Evolutionary conservation across 768 basidiomycete species (phyloP).

Genomic region (Lentinula edodes): DNA sequence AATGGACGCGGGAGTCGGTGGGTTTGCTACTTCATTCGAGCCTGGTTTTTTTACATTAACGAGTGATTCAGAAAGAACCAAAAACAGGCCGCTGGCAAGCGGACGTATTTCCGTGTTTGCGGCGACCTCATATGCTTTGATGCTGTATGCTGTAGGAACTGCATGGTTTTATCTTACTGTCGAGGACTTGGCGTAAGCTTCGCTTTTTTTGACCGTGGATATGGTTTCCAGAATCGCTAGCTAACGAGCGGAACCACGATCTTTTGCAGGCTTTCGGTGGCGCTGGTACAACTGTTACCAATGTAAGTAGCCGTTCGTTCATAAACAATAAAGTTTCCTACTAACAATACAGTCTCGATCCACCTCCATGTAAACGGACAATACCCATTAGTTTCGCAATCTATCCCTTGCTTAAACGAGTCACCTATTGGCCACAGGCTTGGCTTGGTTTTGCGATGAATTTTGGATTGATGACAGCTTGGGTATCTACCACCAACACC

Average conservation of each 20-base stretch:
- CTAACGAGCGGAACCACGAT: neutral
- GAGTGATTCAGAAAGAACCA: constrained; percentile 36
- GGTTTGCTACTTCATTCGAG: constrained; percentile 14
- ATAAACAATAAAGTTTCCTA: neutral
- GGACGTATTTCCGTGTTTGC: constrained; percentile 39
- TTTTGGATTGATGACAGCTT: constrained; percentile 45
- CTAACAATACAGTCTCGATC: neutral
- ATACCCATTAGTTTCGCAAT: constrained; percentile 27
- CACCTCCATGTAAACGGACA: neutral
- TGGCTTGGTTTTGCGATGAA: constrained; percentile 59
- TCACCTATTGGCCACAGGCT: constrained; percentile 57
- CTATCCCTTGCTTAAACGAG: constrained; percentile 51
- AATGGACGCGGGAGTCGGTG: constrained; percentile 49
- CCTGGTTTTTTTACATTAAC: neutral
- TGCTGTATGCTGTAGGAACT: constrained; percentile 36
- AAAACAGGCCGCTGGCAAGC: constrained; percentile 41
- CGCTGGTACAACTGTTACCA: constrained; percentile 41
- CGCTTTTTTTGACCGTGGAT: neutral
- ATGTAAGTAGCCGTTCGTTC: constrained; percentile 24
- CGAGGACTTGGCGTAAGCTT: constrained; percentile 27
- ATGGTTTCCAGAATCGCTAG: neutral
- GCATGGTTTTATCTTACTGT: constrained; percentile 31
- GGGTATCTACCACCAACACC: constrained; percentile 32
- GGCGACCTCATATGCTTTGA: constrained; percentile 32
- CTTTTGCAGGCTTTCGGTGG: constrained; percentile 29